Conservation (phyloP, 2,329 filamentous ascomycete genomes). For the Pestalotiopsis sp. region DNA sequence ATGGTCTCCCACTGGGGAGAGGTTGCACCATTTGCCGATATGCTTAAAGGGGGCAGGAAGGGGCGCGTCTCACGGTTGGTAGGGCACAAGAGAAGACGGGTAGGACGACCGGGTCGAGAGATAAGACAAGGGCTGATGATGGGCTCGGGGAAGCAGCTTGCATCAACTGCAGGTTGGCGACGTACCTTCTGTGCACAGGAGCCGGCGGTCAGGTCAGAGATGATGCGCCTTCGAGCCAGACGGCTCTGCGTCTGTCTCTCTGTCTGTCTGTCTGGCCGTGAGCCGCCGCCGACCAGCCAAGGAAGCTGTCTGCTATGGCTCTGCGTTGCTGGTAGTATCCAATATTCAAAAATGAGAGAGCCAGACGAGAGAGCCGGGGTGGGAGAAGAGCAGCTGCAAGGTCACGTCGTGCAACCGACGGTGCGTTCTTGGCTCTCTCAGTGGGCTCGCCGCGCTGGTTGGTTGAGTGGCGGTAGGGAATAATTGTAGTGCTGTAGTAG, state of each 20-base stretch:
- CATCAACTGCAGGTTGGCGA: background rate
- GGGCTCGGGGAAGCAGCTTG: background rate
- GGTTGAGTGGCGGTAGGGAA: background rate
- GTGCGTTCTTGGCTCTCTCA: background rate
- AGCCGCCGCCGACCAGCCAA: background rate
- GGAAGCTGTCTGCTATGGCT: background rate
- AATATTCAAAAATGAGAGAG: background rate
- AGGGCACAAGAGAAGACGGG: background rate
- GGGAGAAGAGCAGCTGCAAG: background rate
- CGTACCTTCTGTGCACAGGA: conserved; percentile 6
- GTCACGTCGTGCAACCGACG: background rate
- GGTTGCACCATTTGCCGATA: background rate
- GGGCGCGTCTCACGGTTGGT: background rate
- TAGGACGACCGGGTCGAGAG: background rate
- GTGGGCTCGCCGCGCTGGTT: background rate
- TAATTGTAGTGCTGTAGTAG: background rate
- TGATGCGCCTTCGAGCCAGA: conserved; percentile 1
- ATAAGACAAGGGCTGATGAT: background rate
- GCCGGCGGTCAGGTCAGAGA: conserved; percentile 9
- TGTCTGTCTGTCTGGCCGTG: background rate
- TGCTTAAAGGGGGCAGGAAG: background rate
- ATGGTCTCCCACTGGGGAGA: background rate
- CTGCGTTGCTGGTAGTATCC: background rate
- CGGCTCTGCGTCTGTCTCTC: background rate
- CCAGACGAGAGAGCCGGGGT: background rate